A percentile compares a stretch with the other conserved stretches of the same genome.
phyloP scores from a whole-genome alignment of 108 stramenopile genomes.

The Asterionellopsis glacialis region DNA sequence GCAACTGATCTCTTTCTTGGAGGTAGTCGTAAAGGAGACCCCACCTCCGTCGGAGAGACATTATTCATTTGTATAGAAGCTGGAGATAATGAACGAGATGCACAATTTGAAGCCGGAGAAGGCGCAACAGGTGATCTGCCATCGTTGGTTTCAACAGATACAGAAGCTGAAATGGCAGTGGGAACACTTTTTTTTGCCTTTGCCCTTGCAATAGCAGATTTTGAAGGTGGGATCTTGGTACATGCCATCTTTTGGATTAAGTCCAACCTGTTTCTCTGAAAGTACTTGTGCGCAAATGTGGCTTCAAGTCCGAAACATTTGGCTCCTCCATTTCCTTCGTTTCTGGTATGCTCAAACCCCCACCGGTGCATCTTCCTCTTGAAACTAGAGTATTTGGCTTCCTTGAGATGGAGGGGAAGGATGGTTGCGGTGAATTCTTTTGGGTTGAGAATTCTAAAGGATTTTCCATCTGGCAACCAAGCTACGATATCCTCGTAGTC shows the following conservation, averaged over 20 bases:
- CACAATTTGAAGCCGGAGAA: too few species aligned
- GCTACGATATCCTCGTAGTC: constrained; percentile 32
- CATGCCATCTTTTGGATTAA: constrained; percentile 30
- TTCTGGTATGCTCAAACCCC: constrained; percentile 38
- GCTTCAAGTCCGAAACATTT: too few species aligned
- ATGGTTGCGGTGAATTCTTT: constrained; percentile 40
- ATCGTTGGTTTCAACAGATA: too few species aligned
- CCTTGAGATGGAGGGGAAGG: constrained; percentile 38
- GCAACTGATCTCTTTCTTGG: too few species aligned
- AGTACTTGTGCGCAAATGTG: constrained; percentile 36
- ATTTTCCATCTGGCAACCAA: constrained; percentile 50
- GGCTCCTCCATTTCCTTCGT: constrained; percentile 31
- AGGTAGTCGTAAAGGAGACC: too few species aligned
- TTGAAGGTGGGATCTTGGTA: background rate
- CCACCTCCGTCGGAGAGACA: too few species aligned
- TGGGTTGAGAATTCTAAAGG: constrained; percentile 43
- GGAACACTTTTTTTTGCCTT: too few species aligned
- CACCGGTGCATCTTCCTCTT: constrained; percentile 57
- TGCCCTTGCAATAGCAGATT: too few species aligned
- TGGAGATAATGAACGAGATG: too few species aligned
- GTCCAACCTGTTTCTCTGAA: constrained; percentile 33
- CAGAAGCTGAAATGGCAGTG: too few species aligned
- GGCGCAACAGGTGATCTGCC: too few species aligned
- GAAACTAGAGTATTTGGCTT: constrained; percentile 46
- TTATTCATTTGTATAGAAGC: too few species aligned